phyloP scores from a whole-genome alignment of 805 yeast genomes.

The Yarrowia keelungensis region DNA sequence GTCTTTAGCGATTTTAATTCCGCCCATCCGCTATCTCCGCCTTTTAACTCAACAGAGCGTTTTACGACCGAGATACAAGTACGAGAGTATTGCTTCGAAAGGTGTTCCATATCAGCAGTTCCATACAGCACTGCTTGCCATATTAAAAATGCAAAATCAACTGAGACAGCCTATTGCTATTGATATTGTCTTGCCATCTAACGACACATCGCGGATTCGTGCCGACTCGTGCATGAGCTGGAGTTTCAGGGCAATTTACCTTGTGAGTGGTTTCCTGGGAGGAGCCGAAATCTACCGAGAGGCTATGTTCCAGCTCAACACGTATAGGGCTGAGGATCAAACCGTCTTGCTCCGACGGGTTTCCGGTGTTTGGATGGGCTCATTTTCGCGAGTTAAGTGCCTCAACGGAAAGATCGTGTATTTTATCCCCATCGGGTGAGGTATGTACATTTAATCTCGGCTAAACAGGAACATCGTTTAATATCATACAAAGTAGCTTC shows the following conservation, averaged over 20 bases:
- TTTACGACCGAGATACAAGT: neutral
- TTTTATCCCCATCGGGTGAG: neutral
- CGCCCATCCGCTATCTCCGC: neutral
- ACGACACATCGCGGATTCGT: neutral
- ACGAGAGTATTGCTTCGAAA: conserved; percentile 1
- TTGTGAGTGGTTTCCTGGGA: neutral
- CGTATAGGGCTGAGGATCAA: no score
- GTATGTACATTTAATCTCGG: conserved; percentile 7
- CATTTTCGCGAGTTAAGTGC: no score
- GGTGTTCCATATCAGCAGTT: neutral
- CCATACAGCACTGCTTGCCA: neutral
- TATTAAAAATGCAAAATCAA: neutral
- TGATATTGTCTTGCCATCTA: neutral
- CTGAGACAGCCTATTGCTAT: conserved; percentile 2
- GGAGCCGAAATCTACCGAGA: no score
- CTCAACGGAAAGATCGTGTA: neutral
- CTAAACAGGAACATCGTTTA: neutral
- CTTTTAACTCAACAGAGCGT: neutral
- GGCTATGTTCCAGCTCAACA: no score
- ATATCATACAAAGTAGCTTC: neutral
- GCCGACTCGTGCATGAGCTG: conserved; percentile 11
- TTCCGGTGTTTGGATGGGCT: no score
- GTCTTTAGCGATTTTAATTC: no score
- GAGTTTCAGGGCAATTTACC: conserved; percentile 10
- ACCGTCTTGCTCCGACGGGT: no score